Evolutionary conservation across 2,329 filamentous ascomycete species (phyloP).

Genomic region (Rhynchosporium secalis): DNA sequence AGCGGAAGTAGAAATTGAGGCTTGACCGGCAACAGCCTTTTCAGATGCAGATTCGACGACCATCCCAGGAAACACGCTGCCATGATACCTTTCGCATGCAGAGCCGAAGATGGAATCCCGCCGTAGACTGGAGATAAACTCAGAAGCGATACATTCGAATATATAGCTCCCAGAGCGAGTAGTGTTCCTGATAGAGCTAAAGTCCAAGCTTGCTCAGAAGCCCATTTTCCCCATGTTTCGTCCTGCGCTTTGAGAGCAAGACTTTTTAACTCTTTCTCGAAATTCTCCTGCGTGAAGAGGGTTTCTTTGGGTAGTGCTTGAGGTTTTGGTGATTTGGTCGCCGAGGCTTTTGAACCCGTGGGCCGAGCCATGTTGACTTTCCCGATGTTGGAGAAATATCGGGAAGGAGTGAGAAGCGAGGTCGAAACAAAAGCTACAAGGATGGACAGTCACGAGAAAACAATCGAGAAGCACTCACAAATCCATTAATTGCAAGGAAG

Average conservation of each 20-base stretch:
- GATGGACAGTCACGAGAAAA: neutral
- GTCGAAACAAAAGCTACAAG: neutral
- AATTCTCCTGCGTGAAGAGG: constrained; percentile 39
- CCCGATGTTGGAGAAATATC: neutral
- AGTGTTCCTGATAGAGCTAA: constrained; percentile 45
- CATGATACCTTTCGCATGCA: constrained; percentile 68
- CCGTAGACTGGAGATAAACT: constrained; percentile 87
- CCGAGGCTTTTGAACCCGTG: constrained; percentile 1
- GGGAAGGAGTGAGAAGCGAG: constrained; percentile 4
- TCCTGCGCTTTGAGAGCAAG: constrained; percentile 39
- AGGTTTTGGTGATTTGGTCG: constrained; percentile 22
- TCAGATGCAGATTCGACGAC: constrained; percentile 62
- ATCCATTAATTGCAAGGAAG: constrained; percentile 5
- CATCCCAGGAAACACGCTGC: constrained; percentile 70
- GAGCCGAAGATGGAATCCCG: constrained; percentile 71
- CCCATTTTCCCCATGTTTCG: constrained; percentile 38
- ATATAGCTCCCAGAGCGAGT: constrained; percentile 59
- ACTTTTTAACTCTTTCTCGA: constrained; percentile 40
- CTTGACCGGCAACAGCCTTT: constrained; percentile 50
- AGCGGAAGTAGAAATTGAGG: constrained; percentile 63
- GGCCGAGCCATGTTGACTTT: constrained; percentile 26
- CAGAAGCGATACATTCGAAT: constrained; percentile 70
- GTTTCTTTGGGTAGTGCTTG: constrained; percentile 24
- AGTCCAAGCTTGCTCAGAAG: constrained; percentile 33
- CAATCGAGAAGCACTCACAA: constrained; percentile 4